Percentiles rank a stretch among this genome's conserved stretches.
Evolutionary conservation across 495 filamentous ascomycete species (phyloP).

Genomic region (Pseudoneurospora amorphoporcata): DNA sequence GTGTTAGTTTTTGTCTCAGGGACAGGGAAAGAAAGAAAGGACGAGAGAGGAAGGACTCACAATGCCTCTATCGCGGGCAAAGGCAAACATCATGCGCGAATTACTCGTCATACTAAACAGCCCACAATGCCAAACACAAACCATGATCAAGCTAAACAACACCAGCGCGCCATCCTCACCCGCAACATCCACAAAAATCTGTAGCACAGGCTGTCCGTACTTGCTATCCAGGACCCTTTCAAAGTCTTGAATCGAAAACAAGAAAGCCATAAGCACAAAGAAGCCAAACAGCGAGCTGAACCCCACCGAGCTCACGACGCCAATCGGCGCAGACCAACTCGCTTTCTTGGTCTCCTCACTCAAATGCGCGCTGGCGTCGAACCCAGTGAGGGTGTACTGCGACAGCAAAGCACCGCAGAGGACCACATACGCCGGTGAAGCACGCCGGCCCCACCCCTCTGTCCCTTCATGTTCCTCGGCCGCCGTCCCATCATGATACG

Average conservation of each 20-base stretch:
- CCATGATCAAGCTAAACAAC: constrained; percentile 46
- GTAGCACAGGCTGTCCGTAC: constrained; percentile 44
- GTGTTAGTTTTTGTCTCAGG: background rate
- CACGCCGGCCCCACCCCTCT: constrained; percentile 33
- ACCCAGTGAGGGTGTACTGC: constrained; percentile 44
- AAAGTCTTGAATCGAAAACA: constrained; percentile 52
- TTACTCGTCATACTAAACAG: constrained; percentile 50
- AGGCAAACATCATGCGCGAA: constrained; percentile 56
- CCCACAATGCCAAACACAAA: constrained; percentile 52
- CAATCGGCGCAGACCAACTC: constrained; percentile 50
- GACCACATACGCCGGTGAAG: constrained; percentile 39
- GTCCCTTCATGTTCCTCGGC: constrained; percentile 32
- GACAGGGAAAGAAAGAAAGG: too few species aligned
- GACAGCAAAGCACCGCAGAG: constrained; percentile 42
- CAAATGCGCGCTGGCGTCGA: constrained; percentile 49
- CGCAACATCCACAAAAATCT: constrained; percentile 48
- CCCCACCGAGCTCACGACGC: constrained; percentile 48
- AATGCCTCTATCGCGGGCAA: constrained; percentile 43
- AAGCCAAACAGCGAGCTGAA: constrained; percentile 52
- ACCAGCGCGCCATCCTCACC: constrained; percentile 45
- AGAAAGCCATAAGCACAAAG: constrained; percentile 47
- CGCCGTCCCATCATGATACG: constrained; percentile 44
- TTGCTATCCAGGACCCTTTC: constrained; percentile 28
- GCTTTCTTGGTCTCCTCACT: constrained; percentile 51
- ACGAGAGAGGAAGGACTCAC: constrained; percentile 20